Evolutionary conservation across 768 basidiomycete species (phyloP), one percentile per base, ranked within the genome.

Genomic region (Leucocoprinus leucothites): DNA sequence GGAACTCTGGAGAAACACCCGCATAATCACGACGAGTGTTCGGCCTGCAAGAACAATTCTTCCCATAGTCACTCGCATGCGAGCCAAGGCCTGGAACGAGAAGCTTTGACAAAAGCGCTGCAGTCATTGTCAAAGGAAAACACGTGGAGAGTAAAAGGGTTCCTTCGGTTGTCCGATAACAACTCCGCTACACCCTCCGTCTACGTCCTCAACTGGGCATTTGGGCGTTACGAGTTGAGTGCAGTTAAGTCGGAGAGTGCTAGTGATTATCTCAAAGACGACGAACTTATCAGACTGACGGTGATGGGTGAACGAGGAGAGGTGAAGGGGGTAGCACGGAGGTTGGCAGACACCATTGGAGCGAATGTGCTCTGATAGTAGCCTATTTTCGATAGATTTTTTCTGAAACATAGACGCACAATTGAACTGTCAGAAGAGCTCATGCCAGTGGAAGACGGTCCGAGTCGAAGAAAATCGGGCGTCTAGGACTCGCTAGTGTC

Each of bases 301-400:
- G 79, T 90, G 25, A 98, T 98, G 95, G 94, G 94, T 8, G 88
- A 90, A 65, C 76, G 86, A 42, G 93, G 92, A 11, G 91, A 94
- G 67, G 84, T 92, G 47, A 78, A 73, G 60, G 69, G 81, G 56
- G 74, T 82, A 28, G 79, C 84, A 38, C 70, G 71, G 54, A 77
- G 67, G 61, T 77, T 97, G 34, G 79, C 85, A 48, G 68, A 63
- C 45, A 64, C 60, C 21, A 61, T 89, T 36, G 72, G 70, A 13
- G 57, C 49, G 9, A 58, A 36, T 11, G 43, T 61, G 2, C 28
- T 31, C 28, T 48, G 25, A 51, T 42, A 42, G 7, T n/a, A 13
- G 38, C 3, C 16, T n/a, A 13, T 13, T 38, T 3, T 13, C 38
- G n/a, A n/a, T n/a, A n/a, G n/a, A n/a, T n/a, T 31, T 31, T 31